Conservation (phyloP, 495 filamentous ascomycete genomes). For the Aspergillus coremiiformis region DNA sequence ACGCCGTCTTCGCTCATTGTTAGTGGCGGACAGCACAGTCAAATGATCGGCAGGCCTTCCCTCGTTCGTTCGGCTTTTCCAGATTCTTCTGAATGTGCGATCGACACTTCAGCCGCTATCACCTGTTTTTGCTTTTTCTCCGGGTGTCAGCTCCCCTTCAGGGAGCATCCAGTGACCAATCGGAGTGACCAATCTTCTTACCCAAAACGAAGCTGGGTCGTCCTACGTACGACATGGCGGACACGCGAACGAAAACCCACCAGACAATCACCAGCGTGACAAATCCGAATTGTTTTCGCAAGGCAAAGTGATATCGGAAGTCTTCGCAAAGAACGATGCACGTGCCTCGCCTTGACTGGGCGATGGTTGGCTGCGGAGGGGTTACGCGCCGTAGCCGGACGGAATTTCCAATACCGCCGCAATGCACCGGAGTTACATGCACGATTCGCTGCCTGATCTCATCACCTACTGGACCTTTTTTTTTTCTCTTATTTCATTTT, state of each 20-base stretch:
- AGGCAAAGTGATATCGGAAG: not conserved
- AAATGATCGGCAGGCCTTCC: conserved; percentile 8
- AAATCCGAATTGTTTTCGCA: not conserved
- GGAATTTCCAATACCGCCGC: conserved; percentile 8
- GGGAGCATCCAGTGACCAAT: not conserved
- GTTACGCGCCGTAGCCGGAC: conserved; percentile 14
- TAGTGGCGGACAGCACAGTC: conserved; percentile 4
- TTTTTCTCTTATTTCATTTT: not conserved
- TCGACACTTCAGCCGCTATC: not conserved
- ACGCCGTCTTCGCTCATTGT: not conserved
- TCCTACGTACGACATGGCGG: not conserved
- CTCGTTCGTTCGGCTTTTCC: not conserved
- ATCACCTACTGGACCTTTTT: not conserved
- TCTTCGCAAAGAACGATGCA: conserved; percentile 5
- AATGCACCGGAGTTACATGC: not conserved
- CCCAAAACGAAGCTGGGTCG: not conserved
- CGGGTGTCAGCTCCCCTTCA: not conserved
- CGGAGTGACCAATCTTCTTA: not conserved
- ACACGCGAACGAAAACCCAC: not conserved
- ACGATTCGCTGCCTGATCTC: conserved; percentile 10
- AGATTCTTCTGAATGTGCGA: conserved; percentile 1
- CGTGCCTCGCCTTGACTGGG: not conserved
- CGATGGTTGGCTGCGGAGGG: not conserved
- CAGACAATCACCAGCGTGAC: not conserved
- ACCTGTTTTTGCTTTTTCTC: conserved; percentile 1